phyloP scores from a whole-genome alignment of 768 basidiomycete species.

The Suillus paluster region DNA sequence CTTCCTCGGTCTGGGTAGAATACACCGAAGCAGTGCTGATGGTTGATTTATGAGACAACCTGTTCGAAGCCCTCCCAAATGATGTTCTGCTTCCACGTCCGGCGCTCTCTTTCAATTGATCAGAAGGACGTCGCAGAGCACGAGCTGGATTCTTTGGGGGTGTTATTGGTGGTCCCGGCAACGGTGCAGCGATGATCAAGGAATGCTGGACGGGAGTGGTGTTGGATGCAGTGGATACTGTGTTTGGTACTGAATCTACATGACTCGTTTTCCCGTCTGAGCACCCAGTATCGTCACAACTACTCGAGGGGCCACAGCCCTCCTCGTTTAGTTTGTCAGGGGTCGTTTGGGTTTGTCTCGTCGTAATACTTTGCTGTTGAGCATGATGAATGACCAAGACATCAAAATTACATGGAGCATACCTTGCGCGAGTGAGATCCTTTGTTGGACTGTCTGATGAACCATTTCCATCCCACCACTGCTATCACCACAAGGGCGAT shows the following conservation, averaged over 20 bases:
- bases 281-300: background rate
- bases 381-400: background rate
- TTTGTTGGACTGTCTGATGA: background rate
- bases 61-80: background rate
- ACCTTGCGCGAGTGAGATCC: background rate
- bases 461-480: conserved; percentile 50
- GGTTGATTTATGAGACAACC: conserved; percentile 26
- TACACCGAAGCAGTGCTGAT: conserved; percentile 41
- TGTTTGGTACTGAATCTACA: background rate
- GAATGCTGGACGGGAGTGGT: background rate
- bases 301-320: background rate
- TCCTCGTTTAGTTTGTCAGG: background rate
- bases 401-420: background rate
- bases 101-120: background rate
- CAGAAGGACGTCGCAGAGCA: background rate
- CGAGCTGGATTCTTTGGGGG: conserved; percentile 4
- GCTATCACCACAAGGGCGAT: conserved; percentile 47
- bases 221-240: background rate
- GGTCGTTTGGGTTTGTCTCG: background rate
- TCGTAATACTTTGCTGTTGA: conserved; percentile 6
- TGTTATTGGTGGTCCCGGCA: background rate
- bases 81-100: background rate
- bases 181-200: background rate
- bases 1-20: conserved; percentile 44
- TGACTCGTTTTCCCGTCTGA: background rate